Percentiles rank a stretch among this genome's conserved stretches.
phyloP scores from a whole-genome alignment of 1,139 yeast genomes.

The Scheffersomyces cryptocercus region DNA sequence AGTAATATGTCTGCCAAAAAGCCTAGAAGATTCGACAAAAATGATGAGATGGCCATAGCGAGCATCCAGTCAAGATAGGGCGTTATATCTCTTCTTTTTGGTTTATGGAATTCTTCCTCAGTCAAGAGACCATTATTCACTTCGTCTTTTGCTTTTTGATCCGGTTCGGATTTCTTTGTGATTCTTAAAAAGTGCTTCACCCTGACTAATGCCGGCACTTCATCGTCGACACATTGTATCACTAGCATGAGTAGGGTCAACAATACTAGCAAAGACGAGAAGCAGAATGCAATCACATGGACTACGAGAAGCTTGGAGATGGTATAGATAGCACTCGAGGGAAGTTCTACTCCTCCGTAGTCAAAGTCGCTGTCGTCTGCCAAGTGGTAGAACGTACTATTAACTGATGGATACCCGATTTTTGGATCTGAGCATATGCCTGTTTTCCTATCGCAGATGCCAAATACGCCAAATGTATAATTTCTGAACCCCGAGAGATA shows the following conservation, averaged over 20 bases:
- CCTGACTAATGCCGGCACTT: neutral
- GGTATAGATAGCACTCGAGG: slow-evolving; percentile 42
- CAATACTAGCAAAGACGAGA: slow-evolving; percentile 28
- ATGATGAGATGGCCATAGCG: slow-evolving; percentile 33
- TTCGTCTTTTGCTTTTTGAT: neutral
- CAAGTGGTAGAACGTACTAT: slow-evolving; percentile 17
- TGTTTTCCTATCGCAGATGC: slow-evolving; percentile 35
- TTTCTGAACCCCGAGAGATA: slow-evolving; percentile 33
- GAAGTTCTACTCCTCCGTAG: slow-evolving; percentile 33
- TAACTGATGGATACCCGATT: slow-evolving; percentile 40
- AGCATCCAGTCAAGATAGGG: slow-evolving; percentile 37
- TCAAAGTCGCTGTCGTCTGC: slow-evolving; percentile 11
- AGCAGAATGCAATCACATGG: slow-evolving; percentile 45
- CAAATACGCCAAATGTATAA: slow-evolving; percentile 47
- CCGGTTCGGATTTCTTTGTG: neutral
- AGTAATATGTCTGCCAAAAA: slow-evolving; percentile 43
- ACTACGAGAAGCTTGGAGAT: slow-evolving; percentile 46
- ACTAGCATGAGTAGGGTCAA: slow-evolving; percentile 14
- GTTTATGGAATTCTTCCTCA: slow-evolving; percentile 1
- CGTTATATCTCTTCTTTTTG: slow-evolving; percentile 22
- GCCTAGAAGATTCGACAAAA: slow-evolving; percentile 40
- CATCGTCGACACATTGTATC: slow-evolving; percentile 9
- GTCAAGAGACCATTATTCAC: neutral
- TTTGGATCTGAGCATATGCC: slow-evolving; percentile 31
- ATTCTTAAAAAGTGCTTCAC: no score